A percentile compares a stretch with the other conserved stretches of the same genome.
Evolutionary conservation across 805 yeast genomes (phyloP).

Genomic region (Lipomyces mesembrius): DNA sequence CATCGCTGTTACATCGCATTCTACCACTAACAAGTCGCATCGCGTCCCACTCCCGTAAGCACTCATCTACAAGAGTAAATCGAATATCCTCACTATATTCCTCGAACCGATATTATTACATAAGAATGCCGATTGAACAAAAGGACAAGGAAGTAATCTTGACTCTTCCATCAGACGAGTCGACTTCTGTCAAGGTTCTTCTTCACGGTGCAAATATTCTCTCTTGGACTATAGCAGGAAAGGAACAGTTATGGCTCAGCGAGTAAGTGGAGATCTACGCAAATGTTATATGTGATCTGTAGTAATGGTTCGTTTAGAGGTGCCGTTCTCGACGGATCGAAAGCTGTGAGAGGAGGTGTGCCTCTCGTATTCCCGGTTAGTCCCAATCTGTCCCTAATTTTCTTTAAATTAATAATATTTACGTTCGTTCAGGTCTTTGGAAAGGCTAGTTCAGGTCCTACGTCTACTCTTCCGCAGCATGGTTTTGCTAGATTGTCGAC

Average conservation of each 20-base stretch:
- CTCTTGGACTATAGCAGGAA: conserved; percentile 75
- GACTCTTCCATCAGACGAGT: conserved; percentile 57
- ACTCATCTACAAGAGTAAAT: not conserved
- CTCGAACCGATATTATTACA: not conserved
- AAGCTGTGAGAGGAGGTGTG: conserved; percentile 96
- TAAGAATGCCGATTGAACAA: conserved; percentile 68
- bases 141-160: conserved; percentile 65
- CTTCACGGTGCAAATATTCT: conserved; percentile 86
- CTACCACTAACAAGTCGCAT: not conserved
- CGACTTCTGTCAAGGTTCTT: conserved; percentile 68
- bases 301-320: conserved; percentile 53
- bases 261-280: conserved; percentile 33
- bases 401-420: not conserved
- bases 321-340: conserved; percentile 87
- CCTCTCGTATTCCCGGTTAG: conserved; percentile 88
- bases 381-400: not conserved
- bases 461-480: conserved; percentile 83
- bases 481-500: conserved; percentile 89
- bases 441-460: conserved; percentile 61
- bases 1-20: not conserved
- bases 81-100: not conserved
- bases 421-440: conserved; percentile 54
- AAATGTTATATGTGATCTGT: not conserved
- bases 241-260: conserved; percentile 79
- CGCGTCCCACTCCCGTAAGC: not conserved